Conservation (phyloP, 495 filamentous ascomycete genomes). For the Extremus antarcticus region DNA sequence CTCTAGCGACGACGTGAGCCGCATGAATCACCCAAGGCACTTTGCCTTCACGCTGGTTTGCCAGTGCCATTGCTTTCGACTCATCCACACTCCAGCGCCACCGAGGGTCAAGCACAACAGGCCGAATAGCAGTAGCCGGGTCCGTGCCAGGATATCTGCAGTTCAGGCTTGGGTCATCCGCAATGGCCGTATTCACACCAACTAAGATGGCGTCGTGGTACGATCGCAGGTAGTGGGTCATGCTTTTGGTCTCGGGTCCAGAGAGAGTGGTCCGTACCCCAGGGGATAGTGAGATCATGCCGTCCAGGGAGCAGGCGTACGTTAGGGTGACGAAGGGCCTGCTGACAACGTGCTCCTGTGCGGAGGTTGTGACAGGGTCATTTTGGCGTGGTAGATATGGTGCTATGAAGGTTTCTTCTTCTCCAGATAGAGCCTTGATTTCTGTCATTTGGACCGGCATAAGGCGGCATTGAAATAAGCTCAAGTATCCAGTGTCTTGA, state of each 20-base stretch:
- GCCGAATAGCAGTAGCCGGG: constrained; percentile 47
- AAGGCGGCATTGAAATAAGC: no score
- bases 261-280: constrained; percentile 71
- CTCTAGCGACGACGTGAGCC: constrained; percentile 26
- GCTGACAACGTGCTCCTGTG: background rate
- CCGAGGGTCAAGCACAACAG: constrained; percentile 66
- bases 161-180: constrained; percentile 78
- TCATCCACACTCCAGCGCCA: constrained; percentile 55
- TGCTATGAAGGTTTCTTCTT: constrained; percentile 1
- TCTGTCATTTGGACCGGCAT: constrained; percentile 9
- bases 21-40: constrained; percentile 59
- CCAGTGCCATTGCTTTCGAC: constrained; percentile 53
- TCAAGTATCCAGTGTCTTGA: no score
- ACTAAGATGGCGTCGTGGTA: constrained; percentile 76
- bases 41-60: constrained; percentile 53
- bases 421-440: constrained; percentile 1
- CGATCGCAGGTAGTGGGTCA: constrained; percentile 82
- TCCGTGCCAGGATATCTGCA: constrained; percentile 41
- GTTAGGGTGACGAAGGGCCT: constrained; percentile 56
- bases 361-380: background rate
- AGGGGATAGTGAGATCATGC: constrained; percentile 59
- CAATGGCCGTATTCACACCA: constrained; percentile 70
- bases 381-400: constrained; percentile 19
- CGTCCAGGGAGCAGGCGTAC: constrained; percentile 84
- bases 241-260: constrained; percentile 67